A percentile compares a stretch with the other conserved stretches of the same genome.
Evolutionary conservation across 2,329 filamentous ascomycete species (phyloP).

Genomic region (Microsporum ferrugineum): DNA sequence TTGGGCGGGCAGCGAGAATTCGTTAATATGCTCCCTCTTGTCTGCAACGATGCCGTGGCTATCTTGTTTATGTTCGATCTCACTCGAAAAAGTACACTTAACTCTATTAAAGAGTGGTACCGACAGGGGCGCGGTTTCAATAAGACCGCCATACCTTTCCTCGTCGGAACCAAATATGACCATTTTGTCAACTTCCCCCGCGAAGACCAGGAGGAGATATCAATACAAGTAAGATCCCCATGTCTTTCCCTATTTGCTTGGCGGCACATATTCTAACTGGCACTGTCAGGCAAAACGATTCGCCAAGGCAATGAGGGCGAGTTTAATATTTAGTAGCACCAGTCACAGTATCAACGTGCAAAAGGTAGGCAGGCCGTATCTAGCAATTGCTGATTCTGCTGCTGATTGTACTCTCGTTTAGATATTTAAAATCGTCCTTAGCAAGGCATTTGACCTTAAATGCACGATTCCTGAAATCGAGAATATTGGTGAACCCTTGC

Average conservation of each 20-base stretch:
- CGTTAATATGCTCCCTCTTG: constrained; percentile 98
- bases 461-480: constrained; percentile 99
- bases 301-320: constrained; percentile 95
- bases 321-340: constrained; percentile 95
- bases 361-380: constrained; percentile 53
- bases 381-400: neutral
- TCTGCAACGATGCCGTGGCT: constrained; percentile 96
- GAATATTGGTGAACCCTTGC: constrained; percentile 87
- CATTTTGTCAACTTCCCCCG: constrained; percentile 98
- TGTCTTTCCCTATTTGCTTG: neutral
- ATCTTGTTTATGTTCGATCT: constrained; percentile 99
- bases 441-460: constrained; percentile 96
- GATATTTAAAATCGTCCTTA: constrained; percentile 99
- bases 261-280: constrained; percentile 16
- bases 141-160: constrained; percentile 97
- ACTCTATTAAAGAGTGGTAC: constrained; percentile 99
- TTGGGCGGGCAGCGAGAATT: constrained; percentile 95
- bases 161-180: constrained; percentile 97
- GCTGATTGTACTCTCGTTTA: constrained; percentile 31
- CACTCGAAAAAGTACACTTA: constrained; percentile 93
- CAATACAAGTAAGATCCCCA: constrained; percentile 59
- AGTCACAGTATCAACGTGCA: constrained; percentile 99
- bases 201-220: constrained; percentile 97
- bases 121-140: constrained; percentile 95
- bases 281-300: constrained; percentile 68